A percentile compares a stretch with the other conserved stretches of the same genome.
Evolutionary conservation across 306 rosid species (phyloP).

Genomic region (peach (Prunus persica)): Prunus_persica_NCBIv2 NC_034009.1:35617501-35618000

Average conservation of each 20-base stretch:
- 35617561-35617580: constrained; percentile 36
- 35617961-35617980: constrained; percentile 38
- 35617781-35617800: constrained; percentile 21
- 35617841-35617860: constrained; percentile 35
- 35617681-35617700: neutral
- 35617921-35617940: constrained; percentile 23
- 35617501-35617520: constrained; percentile 23
- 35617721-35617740: no score
- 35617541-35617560: constrained; percentile 25
- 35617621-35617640: neutral
- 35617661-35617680: no score
- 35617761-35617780: no score
- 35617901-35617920: no score
- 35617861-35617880: constrained; percentile 42
- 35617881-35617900: constrained; percentile 19
- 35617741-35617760: no score
- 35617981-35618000: constrained; percentile 37
- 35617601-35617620: constrained; percentile 46
- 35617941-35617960: constrained; percentile 25
- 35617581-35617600: constrained; percentile 31
- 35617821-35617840: constrained; percentile 36
- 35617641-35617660: no score
- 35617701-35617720: no score
- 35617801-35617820: constrained; percentile 45
- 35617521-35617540: constrained; percentile 34